Percentiles rank a stretch among this genome's conserved stretches.
Conservation (phyloP, 2,329 filamentous ascomycete species). For the Neonectria coccinea region DNA sequence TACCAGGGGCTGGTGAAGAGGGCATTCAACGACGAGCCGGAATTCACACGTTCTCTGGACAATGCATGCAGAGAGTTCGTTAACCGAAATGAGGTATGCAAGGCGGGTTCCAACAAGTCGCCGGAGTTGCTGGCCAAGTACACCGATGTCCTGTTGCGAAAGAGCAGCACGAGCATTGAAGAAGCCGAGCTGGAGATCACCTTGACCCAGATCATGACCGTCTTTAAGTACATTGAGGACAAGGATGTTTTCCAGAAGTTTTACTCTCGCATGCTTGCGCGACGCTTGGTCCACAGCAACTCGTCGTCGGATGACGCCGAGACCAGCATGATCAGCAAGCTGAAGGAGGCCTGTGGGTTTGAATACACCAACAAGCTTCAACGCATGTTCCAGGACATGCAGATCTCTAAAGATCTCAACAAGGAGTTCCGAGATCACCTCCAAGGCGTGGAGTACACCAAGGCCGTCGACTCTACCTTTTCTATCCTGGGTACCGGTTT, state of each 20-base stretch:
- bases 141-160: constrained; percentile 90
- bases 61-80: constrained; percentile 99
- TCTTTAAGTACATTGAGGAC: constrained; percentile 99
- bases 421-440: constrained; percentile 84
- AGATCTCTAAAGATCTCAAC: constrained; percentile 98
- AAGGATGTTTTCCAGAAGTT: constrained; percentile 99
- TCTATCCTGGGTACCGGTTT: constrained; percentile 96
- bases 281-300: constrained; percentile 92
- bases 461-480: constrained; percentile 86
- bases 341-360: constrained; percentile 98
- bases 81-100: constrained; percentile 97
- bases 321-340: constrained; percentile 99
- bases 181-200: constrained; percentile 93
- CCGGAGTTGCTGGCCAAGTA: constrained; percentile 97
- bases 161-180: constrained; percentile 91
- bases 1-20: constrained; percentile 92
- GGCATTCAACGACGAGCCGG: constrained; percentile 94
- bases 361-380: constrained; percentile 99
- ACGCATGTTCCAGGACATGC: constrained; percentile 99
- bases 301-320: constrained; percentile 97
- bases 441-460: constrained; percentile 67
- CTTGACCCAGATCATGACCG: constrained; percentile 94
- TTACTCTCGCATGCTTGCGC: constrained; percentile 95
- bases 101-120: constrained; percentile 90
- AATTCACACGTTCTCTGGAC: constrained; percentile 95